Conservation (phyloP, 2,329 filamentous ascomycete species). For the Aureobasidium sp. region DNA sequence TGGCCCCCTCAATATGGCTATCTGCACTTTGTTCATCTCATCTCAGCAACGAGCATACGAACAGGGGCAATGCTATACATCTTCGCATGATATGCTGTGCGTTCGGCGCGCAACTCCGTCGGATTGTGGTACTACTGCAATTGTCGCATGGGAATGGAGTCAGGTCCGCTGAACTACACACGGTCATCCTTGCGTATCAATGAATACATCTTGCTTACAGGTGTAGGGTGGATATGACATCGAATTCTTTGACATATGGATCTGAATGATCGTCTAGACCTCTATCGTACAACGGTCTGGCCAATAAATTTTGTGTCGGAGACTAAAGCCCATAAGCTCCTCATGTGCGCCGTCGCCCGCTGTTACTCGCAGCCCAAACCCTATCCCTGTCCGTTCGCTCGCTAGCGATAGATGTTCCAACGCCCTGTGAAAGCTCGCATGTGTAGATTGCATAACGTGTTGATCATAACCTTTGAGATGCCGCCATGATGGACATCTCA, state of each 20-base stretch:
- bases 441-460: not conserved
- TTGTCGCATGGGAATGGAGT: not conserved
- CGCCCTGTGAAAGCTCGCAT: not conserved
- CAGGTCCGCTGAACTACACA: not conserved
- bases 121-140: too few relatives aligned
- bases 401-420: not conserved
- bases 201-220: not conserved
- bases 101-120: not conserved
- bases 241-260: not conserved
- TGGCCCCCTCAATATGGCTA: not conserved
- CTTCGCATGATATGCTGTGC: not conserved
- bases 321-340: not conserved
- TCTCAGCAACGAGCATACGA: not conserved
- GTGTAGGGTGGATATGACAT: not conserved
- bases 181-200: not conserved
- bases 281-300: not conserved
- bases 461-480: slow-evolving; percentile 7
- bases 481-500: not conserved
- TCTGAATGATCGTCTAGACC: not conserved
- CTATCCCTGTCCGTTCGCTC: not conserved
- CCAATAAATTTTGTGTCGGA: not conserved
- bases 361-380: not conserved
- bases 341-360: not conserved
- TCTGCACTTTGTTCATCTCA: not conserved
- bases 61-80: not conserved